Conservation (phyloP, 2,329 filamentous ascomycete genomes). For the Colletotrichum gloeosporioides region DNA sequence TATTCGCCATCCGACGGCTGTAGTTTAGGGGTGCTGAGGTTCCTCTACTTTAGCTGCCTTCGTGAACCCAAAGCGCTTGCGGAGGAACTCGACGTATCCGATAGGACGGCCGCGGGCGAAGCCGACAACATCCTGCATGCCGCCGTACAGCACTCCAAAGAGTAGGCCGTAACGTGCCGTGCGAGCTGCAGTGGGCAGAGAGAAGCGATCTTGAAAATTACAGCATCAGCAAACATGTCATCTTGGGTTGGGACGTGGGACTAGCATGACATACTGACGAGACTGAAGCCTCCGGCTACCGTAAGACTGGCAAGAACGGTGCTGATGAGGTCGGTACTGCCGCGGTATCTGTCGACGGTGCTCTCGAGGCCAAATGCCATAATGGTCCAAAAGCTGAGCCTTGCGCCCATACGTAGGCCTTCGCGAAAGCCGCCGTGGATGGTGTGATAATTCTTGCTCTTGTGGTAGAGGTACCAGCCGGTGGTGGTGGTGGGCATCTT, state of each 20-base stretch:
- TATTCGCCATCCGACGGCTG: not conserved
- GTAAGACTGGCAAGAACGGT: slow-evolving; percentile 84
- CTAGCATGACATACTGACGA: slow-evolving; percentile 70
- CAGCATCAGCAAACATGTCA: not conserved
- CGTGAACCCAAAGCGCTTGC: slow-evolving; percentile 39
- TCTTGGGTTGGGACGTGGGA: not conserved
- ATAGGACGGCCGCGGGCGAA: slow-evolving; percentile 73
- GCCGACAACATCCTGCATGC: slow-evolving; percentile 78
- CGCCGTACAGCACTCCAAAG: slow-evolving; percentile 80
- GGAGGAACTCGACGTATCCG: slow-evolving; percentile 74
- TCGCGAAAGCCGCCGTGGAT: slow-evolving; percentile 80
- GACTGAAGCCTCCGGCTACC: slow-evolving; percentile 84
- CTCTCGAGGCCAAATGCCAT: slow-evolving; percentile 85
- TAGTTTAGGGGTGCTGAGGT: not conserved
- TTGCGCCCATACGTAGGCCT: slow-evolving; percentile 75
- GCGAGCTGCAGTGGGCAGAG: slow-evolving; percentile 75
- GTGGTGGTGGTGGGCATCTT: slow-evolving; percentile 81
- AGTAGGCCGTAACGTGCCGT: slow-evolving; percentile 82
- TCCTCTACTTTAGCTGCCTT: not conserved
- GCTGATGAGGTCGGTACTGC: slow-evolving; percentile 76
- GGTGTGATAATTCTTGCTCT: slow-evolving; percentile 92
- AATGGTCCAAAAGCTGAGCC: slow-evolving; percentile 74
- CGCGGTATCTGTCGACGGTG: slow-evolving; percentile 77
- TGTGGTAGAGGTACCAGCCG: slow-evolving; percentile 99
- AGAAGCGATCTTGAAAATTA: slow-evolving; percentile 71